Evolutionary conservation across 2,329 filamentous ascomycete species (phyloP).

Genomic region (Fusarium penzigii): DNA sequence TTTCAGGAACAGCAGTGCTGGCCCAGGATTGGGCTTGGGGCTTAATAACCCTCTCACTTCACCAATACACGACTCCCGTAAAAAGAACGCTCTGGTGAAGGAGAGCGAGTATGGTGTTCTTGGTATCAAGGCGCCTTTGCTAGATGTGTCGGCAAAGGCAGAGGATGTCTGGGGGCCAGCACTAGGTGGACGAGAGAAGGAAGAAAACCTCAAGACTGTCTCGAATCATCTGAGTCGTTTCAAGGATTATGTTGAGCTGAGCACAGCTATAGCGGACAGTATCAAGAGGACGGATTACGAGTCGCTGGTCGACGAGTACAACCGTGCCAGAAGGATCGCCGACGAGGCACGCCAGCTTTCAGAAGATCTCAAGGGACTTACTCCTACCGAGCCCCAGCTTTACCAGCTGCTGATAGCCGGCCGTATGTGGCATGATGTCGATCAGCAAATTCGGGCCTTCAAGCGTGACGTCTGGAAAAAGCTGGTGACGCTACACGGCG

Average conservation of each 20-base stretch:
- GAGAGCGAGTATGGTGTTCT: slow-evolving; percentile 89
- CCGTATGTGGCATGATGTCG: slow-evolving; percentile 93
- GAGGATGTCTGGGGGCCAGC: slow-evolving; percentile 98
- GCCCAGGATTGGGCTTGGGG: slow-evolving; percentile 37
- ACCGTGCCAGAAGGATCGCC: slow-evolving; percentile 76
- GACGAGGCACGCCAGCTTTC: slow-evolving; percentile 75
- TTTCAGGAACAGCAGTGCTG: slow-evolving; percentile 55
- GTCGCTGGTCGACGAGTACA: slow-evolving; percentile 81
- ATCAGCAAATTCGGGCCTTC: slow-evolving; percentile 81
- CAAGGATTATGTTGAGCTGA: slow-evolving; percentile 79
- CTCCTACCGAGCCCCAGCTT: slow-evolving; percentile 75
- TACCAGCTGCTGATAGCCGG: slow-evolving; percentile 87
- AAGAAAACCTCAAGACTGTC: slow-evolving; percentile 80
- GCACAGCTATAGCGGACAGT: slow-evolving; percentile 73
- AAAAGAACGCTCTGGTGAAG: slow-evolving; percentile 88
- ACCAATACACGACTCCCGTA: slow-evolving; percentile 56
- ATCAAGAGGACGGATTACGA: slow-evolving; percentile 94
- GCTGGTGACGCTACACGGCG: slow-evolving; percentile 67
- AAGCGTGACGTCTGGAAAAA: slow-evolving; percentile 89
- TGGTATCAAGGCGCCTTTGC: slow-evolving; percentile 83
- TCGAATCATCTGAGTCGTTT: slow-evolving; percentile 76
- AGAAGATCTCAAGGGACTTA: slow-evolving; percentile 51
- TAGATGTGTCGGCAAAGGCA: slow-evolving; percentile 90
- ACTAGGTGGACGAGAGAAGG: slow-evolving; percentile 85
- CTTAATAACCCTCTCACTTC: slow-evolving; percentile 40